Evolutionary conservation across 306 rosid genomes (phyloP).

Genomic region (Fagus crenata): DNA sequence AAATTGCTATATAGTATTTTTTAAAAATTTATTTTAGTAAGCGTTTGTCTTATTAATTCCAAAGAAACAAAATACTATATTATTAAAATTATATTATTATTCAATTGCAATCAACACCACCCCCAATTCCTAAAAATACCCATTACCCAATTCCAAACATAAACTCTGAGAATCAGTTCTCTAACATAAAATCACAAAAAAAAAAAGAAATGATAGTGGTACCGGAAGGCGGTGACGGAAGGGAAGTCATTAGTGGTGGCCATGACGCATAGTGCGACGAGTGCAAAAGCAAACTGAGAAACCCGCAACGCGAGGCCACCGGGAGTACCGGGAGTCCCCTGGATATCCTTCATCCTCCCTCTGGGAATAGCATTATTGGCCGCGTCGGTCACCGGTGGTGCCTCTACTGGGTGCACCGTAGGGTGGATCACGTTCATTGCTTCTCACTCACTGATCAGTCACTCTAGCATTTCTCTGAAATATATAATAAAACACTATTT

Average conservation of each 20-base stretch:
- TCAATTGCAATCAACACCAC: background rate
- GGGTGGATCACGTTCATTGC: conserved; percentile 42
- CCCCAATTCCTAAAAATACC: background rate
- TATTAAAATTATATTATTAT: background rate
- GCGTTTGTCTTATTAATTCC: background rate
- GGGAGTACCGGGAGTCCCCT: conserved; percentile 53
- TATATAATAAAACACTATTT: background rate
- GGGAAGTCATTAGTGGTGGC: conserved; percentile 50
- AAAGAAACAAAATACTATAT: background rate
- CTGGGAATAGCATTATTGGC: conserved; percentile 35
- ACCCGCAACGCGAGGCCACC: conserved; percentile 46
- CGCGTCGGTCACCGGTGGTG: conserved; percentile 27
- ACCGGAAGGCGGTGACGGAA: conserved; percentile 57
- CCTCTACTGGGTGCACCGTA: conserved; percentile 47
- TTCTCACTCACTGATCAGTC: background rate
- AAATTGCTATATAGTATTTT: background rate
- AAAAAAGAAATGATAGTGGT: background rate
- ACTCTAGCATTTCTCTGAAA: too few relatives aligned
- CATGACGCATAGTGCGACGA: conserved; percentile 45
- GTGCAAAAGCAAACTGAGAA: conserved; percentile 45
- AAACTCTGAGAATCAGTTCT: background rate
- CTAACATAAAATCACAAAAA: background rate
- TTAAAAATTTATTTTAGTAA: background rate
- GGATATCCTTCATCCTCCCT: conserved; percentile 37
- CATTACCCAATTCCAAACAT: background rate